Evolutionary conservation across 352 stramenopile species (phyloP).

Genomic region (Pythium grandisporangium): DNA sequence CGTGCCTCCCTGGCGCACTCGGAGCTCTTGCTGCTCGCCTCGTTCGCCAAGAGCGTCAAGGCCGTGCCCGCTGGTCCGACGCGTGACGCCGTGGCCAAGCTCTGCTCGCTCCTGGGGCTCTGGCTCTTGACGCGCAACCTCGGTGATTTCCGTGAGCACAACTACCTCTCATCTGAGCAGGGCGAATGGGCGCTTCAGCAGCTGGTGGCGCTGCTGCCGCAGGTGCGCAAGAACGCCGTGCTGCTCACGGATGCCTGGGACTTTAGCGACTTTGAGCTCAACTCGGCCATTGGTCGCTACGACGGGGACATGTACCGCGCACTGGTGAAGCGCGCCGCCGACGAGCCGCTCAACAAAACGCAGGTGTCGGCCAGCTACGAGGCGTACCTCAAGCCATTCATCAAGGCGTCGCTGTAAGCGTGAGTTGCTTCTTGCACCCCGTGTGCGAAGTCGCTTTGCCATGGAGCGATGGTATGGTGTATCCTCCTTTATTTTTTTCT

Average conservation of each 20-base stretch:
- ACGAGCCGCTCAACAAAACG: conserved; percentile 54
- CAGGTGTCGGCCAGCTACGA: conserved; percentile 48
- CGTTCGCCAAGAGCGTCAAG: conserved; percentile 18
- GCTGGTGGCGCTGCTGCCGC: conserved; percentile 20
- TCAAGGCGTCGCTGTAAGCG: conserved; percentile 14
- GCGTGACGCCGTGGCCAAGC: conserved; percentile 14
- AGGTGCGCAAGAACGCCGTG: conserved; percentile 34
- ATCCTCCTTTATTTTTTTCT: too few species aligned
- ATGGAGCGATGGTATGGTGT: too few species aligned
- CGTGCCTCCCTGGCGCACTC: conserved; percentile 32
- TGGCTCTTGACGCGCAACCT: conserved; percentile 38
- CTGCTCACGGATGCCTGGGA: conserved; percentile 30
- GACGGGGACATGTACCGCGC: conserved; percentile 66
- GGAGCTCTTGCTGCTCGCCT: conserved; percentile 31
- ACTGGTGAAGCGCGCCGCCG: conserved; percentile 26
- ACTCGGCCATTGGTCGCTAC: conserved; percentile 64
- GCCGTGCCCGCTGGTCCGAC: conserved; percentile 16
- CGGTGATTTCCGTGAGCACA: conserved; percentile 42
- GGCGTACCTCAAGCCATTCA: conserved; percentile 26
- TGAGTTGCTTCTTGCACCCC: background rate
- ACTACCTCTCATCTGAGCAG: conserved; percentile 43
- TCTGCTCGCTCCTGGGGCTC: conserved; percentile 33
- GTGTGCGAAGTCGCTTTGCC: too few species aligned
- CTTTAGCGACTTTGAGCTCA: conserved; percentile 49
- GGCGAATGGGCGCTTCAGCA: conserved; percentile 22